Percentiles rank a stretch among this genome's conserved stretches.
Conservation (phyloP, 495 filamentous ascomycete species). For the Penicillium goetzii region DNA sequence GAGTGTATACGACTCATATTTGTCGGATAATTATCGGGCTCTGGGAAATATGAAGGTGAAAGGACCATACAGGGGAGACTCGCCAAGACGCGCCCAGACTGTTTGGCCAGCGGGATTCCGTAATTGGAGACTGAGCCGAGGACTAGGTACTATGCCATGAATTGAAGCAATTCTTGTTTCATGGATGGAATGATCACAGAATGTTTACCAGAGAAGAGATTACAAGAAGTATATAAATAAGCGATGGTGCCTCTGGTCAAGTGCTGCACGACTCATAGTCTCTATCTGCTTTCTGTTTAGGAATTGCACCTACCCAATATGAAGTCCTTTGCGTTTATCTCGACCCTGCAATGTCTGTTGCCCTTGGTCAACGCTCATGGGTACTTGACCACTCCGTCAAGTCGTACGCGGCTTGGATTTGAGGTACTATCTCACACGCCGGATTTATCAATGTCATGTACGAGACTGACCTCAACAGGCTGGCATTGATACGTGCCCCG, state of each 20-base stretch:
- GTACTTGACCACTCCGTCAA: slow-evolving; percentile 50
- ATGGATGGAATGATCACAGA: too few species aligned
- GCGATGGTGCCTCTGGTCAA: too few species aligned
- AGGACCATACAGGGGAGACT: not conserved
- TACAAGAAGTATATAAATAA: too few species aligned
- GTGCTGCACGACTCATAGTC: too few species aligned
- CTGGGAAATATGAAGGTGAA: not conserved
- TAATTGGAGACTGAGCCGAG: too few species aligned
- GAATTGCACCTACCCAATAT: too few species aligned
- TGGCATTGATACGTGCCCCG: slow-evolving; percentile 56
- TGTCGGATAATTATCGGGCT: not conserved
- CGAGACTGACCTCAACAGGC: slow-evolving; percentile 34
- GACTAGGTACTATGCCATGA: too few species aligned
- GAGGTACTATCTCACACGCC: slow-evolving; percentile 39
- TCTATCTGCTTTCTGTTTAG: too few species aligned
- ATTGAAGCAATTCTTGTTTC: too few species aligned
- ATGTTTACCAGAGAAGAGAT: too few species aligned
- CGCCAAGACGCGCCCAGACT: not conserved
- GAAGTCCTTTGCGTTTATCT: not conserved
- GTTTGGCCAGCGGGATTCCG: not conserved
- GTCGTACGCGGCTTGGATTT: slow-evolving; percentile 50
- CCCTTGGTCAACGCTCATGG: slow-evolving; percentile 39
- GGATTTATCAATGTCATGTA: slow-evolving; percentile 2
- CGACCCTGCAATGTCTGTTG: not conserved
- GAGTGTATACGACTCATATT: not conserved